Evolutionary conservation across 2,329 filamentous ascomycete species (phyloP).

Genomic region (Aspergillus persii): DNA sequence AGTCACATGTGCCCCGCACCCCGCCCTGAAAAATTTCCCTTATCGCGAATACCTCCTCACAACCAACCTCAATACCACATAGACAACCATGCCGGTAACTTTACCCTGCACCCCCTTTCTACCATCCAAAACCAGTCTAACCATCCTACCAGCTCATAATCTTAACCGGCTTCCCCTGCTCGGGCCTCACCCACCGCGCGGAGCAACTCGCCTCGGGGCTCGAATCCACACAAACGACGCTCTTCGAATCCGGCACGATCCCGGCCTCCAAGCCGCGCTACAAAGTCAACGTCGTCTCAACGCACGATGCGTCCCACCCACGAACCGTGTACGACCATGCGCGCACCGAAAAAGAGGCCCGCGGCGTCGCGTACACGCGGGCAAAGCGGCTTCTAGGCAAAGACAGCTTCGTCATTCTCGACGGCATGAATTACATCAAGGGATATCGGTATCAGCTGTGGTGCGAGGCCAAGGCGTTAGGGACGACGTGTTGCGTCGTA

Average conservation of each 20-base stretch:
- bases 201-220: constrained; percentile 55
- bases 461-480: constrained; percentile 64
- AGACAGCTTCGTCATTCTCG: constrained; percentile 61
- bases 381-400: constrained; percentile 58
- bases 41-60: constrained; percentile 4
- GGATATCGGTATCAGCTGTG: constrained; percentile 66
- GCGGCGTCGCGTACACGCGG: constrained; percentile 60
- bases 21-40: constrained; percentile 8
- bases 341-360: constrained; percentile 61
- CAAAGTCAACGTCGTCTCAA: constrained; percentile 40
- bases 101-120: neutral
- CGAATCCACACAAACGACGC: constrained; percentile 48
- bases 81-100: constrained; percentile 25
- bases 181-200: constrained; percentile 62
- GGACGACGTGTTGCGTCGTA: constrained; percentile 62
- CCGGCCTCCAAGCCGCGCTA: constrained; percentile 46
- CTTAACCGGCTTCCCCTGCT: constrained; percentile 62
- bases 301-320: constrained; percentile 42
- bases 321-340: constrained; percentile 57
- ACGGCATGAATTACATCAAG: constrained; percentile 68
- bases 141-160: constrained; percentile 52
- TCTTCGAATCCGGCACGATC: constrained; percentile 31
- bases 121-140: neutral
- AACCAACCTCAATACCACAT: constrained; percentile 14
- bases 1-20: constrained; percentile 17